Conservation (phyloP, 2,329 filamentous ascomycete species). For the Alternaria burnsii region DNA sequence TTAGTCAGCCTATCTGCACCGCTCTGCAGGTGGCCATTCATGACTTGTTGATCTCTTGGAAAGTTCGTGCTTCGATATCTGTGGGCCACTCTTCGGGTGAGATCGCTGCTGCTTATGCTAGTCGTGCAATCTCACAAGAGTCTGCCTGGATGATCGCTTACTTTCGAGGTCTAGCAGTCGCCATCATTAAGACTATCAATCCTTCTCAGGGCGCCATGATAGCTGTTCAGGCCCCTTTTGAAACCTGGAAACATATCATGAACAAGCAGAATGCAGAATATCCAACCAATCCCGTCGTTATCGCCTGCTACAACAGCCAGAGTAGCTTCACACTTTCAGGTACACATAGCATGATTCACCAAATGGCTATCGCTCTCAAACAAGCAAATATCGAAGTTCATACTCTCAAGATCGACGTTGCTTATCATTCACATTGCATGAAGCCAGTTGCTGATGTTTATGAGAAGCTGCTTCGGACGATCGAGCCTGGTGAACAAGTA, state of each 20-base stretch:
- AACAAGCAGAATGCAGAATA: conserved; percentile 8
- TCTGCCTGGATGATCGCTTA: conserved; percentile 28
- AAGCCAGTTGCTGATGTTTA: conserved; percentile 26
- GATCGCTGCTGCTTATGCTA: conserved; percentile 44
- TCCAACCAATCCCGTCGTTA: conserved; percentile 11
- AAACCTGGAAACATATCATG: conserved; percentile 12
- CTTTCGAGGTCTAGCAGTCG: conserved; percentile 21
- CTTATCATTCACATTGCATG: conserved; percentile 59
- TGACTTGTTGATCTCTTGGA: conserved; percentile 26
- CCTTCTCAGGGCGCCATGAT: conserved; percentile 36
- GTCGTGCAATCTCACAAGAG: conserved; percentile 17
- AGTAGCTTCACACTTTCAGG: conserved; percentile 29
- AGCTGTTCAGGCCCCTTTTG: conserved; percentile 28
- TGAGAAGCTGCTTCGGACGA: conserved; percentile 15
- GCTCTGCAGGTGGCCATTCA: conserved; percentile 31
- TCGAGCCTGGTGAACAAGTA: conserved; percentile 2
- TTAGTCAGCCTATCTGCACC: conserved; percentile 32
- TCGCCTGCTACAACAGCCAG: conserved; percentile 50
- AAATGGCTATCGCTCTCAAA: conserved; percentile 42
- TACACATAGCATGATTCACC: conserved; percentile 44
- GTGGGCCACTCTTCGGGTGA: conserved; percentile 47
- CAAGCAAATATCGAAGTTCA: conserved; percentile 51
- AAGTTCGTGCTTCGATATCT: conserved; percentile 21
- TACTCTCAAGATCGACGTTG: conserved; percentile 51
- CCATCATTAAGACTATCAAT: conserved; percentile 51